Evolutionary conservation across 2,329 filamentous ascomycete species (phyloP), one percentile per base, ranked within the genome.

Genomic region (Pseudogymnoascus sp.): DNA sequence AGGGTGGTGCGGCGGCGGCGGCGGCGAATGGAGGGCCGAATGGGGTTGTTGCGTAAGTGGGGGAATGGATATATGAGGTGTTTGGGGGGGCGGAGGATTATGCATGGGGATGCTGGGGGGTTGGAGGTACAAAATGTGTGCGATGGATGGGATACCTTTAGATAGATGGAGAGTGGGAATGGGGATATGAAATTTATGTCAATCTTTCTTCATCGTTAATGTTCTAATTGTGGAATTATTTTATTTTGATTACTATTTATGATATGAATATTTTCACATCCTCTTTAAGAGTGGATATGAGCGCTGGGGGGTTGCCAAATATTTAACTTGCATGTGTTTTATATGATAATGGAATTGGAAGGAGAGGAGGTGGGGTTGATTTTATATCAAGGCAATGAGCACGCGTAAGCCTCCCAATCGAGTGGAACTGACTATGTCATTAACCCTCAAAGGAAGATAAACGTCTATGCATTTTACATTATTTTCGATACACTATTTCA

Each of bases 1-100:
- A 72, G 77, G 64, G 74, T 10, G 1, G 16, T n/a, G n/a, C n/a
- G n/a, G n/a, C n/a, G n/a, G n/a, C n/a, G 38, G 26, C 44, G 6
- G 29, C 21, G 37, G 37, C 53, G 53, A 35, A 44, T 50, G 35
- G 24, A 29, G 31, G 50, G 26, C 29, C 60, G 53, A 42, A 42
- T 61, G 33, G 42, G 21, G 21, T 47, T 47, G 42, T 47, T 47
- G 42, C 42, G 1, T 42, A n/a, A 21, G 1, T 4, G 40, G 10
- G 0, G 19, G 14, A 21, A 26, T 11, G 6, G 6, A 6, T 13
- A 6, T 4, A 2, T 44, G 40, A 21, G 1, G 19, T 42, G 10
- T 14, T 24, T 47, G 42, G 10, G 10, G 40, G 19, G 40, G 35
- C 4, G 38, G 16, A 3, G 16, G n/a, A n/a, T n/a, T n/a, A n/a